Evolutionary conservation across 805 yeast genomes (phyloP), one percentile per base, ranked within the genome.

Genomic region (Candida corydali): DNA sequence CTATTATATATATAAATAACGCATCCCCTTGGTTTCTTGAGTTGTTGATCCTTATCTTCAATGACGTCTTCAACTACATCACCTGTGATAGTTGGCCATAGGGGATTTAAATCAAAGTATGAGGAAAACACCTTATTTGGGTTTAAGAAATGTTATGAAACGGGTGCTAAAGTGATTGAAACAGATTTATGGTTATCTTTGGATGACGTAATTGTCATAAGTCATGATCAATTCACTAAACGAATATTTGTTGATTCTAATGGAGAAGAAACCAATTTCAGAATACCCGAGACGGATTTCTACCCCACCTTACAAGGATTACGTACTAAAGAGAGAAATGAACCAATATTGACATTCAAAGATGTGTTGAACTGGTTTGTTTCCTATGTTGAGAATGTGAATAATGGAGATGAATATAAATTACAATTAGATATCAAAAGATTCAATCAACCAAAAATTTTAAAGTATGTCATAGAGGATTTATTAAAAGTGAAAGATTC

Each of bases 181-280:
- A 67, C 73, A n/a, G 73, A 67, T 44, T 50, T 65, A 31, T 64
- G 70, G 65, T 43, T 63, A 26, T 52, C 69, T 16, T 43, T 46
- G 17, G 73, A 67, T 46, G 47, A 57, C 10, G 63, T 60, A 17
- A 42, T 65, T 38, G 63, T 67, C 11, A 59, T 67, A 3, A 61
- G 66, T 3, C 73, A 67, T 44, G 73, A 67, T 42, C 54, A 46
- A 7, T 54, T 43, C 38, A 67, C 73, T 23, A 60, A 62, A 25
- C 46, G 73, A 12, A 51, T 61, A 11, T 67, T 64, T 41, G 57
- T 56, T 23, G 60, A 57, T 39, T 48, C 45, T 5, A 47, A 62
- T 31, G 71, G 70, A 6, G 43, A 56, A 8, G 59, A 57, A 16
- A 47, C 71, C 8, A 52, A 63, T 41, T 61, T 47, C 41, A 51